phyloP scores from a whole-genome alignment of 2,329 filamentous ascomycete species.

The Anthostomella pinea region DNA sequence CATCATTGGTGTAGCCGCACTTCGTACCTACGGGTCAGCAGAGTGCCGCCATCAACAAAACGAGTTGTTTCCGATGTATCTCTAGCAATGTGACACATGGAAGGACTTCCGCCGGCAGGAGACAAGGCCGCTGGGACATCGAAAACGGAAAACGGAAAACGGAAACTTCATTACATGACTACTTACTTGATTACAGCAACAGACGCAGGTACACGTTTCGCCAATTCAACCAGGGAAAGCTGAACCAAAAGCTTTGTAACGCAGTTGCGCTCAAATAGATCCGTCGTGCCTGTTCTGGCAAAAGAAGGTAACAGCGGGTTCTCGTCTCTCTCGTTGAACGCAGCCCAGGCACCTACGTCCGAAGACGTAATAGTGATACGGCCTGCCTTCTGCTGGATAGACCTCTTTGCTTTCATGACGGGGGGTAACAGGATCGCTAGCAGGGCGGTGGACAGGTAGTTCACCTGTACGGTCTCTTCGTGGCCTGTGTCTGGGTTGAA shows the following conservation, averaged over 20 bases:
- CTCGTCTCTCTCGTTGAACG: conserved; percentile 9
- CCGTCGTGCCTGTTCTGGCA: not conserved
- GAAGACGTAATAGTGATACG: conserved; percentile 23
- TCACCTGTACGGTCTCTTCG: conserved; percentile 47
- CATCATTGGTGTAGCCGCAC: conserved; percentile 5
- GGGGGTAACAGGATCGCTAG: conserved; percentile 46
- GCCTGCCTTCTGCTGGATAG: not conserved
- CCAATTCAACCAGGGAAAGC: conserved; percentile 25
- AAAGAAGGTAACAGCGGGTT: conserved; percentile 5
- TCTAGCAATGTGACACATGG: no score
- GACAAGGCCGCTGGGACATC: no score
- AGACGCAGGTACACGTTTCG: conserved; percentile 19
- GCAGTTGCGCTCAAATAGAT: conserved; percentile 13
- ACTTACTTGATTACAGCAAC: conserved; percentile 7
- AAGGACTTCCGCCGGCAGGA: no score
- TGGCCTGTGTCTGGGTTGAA: conserved; percentile 22
- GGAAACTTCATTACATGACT: no score
- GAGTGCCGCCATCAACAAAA: no score
- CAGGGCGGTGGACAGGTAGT: conserved; percentile 49
- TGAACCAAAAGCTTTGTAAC: conserved; percentile 12
- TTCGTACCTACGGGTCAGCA: no score
- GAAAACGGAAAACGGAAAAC: no score
- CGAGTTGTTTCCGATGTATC: no score
- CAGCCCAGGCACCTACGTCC: conserved; percentile 17
- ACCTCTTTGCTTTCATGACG: conserved; percentile 34